Evolutionary conservation across 495 filamentous ascomycete species (phyloP), one percentile per base, ranked within the genome.

Genomic region (Neurospora sp.): DNA sequence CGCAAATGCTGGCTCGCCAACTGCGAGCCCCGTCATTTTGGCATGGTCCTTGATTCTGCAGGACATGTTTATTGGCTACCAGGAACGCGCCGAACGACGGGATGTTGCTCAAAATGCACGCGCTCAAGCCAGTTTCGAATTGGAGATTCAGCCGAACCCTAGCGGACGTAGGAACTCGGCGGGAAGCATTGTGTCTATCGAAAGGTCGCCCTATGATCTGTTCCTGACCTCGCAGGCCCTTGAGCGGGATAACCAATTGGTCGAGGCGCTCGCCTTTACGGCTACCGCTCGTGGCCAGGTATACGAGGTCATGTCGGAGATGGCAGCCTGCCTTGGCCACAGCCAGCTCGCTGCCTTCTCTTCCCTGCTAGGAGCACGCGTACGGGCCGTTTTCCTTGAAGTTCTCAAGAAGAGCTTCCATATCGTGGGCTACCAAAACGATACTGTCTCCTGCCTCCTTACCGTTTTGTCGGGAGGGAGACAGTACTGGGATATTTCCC

Each of bases 31-130:
- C 12, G 88, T 90, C 35, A 84, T 90, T 35, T 91, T 94, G 71
- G 88, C 92, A 10, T 97, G 93, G 94, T 87, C 89, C 11, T 80
- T 94, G 69, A 86, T 97, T 22, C 80, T 93, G n/a, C 85, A 93
- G 74, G 86, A 86, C 8, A 88, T 94, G 83, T 85, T 86, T 76
- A 82, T 90, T 40, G 82, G 85, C 4, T 91, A 89, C 68, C 81
- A 87, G 39, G 82, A 82, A 61, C 83, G 89, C 44, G 87, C 85
- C 65, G 88, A 92, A 68, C 83, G 81, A 39, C 83, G 87, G 71
- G 91, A 92, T 74, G 70, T 87, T n/a, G 82, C 88, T 53, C 89
- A 90, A 74, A 89, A 89, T 39, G 84, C 89, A 72, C 87, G 83
- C 70, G 89, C 90, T 35, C 85, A 90, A 39, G 86, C 88, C 70